Evolutionary conservation across 495 filamentous ascomycete genomes (phyloP).

Genomic region (Pyrenula aspistea): DNA sequence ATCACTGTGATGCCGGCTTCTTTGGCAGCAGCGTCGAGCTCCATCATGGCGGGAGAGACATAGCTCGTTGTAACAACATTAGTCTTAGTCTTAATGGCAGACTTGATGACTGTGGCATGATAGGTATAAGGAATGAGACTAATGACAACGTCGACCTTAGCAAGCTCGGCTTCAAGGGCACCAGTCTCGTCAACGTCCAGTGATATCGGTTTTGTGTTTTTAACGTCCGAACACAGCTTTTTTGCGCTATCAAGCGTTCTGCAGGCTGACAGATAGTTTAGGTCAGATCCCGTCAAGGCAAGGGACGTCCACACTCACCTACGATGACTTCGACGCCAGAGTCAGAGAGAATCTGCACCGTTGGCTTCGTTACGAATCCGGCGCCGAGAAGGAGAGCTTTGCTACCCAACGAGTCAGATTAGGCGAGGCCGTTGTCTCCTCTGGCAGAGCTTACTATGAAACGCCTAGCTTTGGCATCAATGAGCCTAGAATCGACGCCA

Average conservation of each 20-base stretch:
- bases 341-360: conserved; percentile 64
- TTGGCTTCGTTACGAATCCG: conserved; percentile 71
- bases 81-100: conserved; percentile 87
- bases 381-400: conserved; percentile 64
- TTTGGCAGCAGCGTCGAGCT: conserved; percentile 72
- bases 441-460: too few relatives aligned
- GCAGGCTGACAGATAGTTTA: conserved; percentile 50
- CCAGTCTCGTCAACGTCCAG: conserved; percentile 67
- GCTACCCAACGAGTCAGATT: too few relatives aligned
- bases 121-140: conserved; percentile 86
- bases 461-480: too few relatives aligned
- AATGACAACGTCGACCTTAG: conserved; percentile 68
- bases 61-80: conserved; percentile 96
- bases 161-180: conserved; percentile 67
- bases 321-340: conserved; percentile 70
- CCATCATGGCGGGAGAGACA: conserved; percentile 83
- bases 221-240: conserved; percentile 59
- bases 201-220: conserved; percentile 59
- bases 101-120: conserved; percentile 84
- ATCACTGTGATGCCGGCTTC: conserved; percentile 92
- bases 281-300: conserved; percentile 3
- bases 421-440: too few relatives aligned
- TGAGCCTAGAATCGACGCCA: too few relatives aligned
- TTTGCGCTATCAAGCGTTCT: conserved; percentile 67
- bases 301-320: conserved; percentile 39